Evolutionary conservation across 768 basidiomycete genomes (phyloP).

Genomic region (Candolleomyces aberdarensis): DNA sequence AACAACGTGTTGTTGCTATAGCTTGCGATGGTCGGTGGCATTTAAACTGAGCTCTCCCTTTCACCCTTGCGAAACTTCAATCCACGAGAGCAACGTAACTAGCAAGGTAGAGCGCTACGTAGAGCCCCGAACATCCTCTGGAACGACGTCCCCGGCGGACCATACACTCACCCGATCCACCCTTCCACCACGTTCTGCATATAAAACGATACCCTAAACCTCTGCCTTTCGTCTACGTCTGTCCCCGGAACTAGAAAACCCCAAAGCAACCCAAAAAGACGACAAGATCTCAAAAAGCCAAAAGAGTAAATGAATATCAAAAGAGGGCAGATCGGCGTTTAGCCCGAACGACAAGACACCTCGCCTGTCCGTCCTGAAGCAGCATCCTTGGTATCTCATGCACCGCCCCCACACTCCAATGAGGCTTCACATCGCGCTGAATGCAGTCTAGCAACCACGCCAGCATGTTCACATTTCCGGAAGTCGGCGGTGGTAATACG

Average conservation of each 20-base stretch:
- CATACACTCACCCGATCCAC: no score
- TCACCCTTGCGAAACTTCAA: no score
- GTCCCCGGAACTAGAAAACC: no score
- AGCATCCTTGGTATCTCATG: slow-evolving; percentile 1
- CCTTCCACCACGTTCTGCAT: neutral
- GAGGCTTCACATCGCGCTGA: slow-evolving; percentile 4
- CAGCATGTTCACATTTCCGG: slow-evolving; percentile 1
- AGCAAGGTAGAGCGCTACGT: no score
- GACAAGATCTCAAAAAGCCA: neutral
- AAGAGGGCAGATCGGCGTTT: slow-evolving; percentile 8
- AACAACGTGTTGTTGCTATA: no score
- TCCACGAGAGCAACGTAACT: no score
- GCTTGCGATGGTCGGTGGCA: no score
- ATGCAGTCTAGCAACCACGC: slow-evolving; percentile 10
- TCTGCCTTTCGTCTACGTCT: no score
- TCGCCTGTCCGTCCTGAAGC: slow-evolving; percentile 3
- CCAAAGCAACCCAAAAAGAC: neutral
- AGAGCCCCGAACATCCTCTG: no score
- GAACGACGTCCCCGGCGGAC: no score
- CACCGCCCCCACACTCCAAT: neutral
- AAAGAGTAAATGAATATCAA: neutral
- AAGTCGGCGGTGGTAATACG: neutral
- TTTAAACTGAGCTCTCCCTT: no score
- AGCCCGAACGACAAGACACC: slow-evolving; percentile 6
- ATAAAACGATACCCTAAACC: neutral